Conservation (phyloP, 2,329 filamentous ascomycete genomes). For the Sarocladium oryzae region DNA sequence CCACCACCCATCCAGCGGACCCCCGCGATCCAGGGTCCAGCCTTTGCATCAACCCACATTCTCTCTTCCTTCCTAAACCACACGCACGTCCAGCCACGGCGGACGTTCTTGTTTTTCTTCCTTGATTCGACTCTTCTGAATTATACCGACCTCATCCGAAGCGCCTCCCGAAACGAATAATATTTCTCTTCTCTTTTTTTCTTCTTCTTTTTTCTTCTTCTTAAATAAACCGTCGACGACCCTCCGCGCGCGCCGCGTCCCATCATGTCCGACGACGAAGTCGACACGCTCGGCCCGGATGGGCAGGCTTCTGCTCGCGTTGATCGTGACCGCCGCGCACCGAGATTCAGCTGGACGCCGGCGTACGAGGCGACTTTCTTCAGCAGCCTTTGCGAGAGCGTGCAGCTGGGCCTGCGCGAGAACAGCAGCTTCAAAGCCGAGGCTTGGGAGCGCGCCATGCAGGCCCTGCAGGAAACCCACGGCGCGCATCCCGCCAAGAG, state of each 20-base stretch:
- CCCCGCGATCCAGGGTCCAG: conserved; percentile 5
- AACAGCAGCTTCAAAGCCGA: conserved; percentile 56
- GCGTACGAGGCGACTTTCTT: conserved; percentile 56
- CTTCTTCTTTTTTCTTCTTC: too few species aligned
- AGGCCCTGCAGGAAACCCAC: conserved; percentile 48
- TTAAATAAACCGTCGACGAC: not conserved
- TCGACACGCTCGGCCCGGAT: conserved; percentile 29
- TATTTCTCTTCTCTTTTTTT: too few species aligned
- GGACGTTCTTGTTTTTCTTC: not conserved
- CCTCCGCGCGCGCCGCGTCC: not conserved
- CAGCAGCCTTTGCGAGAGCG: conserved; percentile 52
- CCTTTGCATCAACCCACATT: not conserved
- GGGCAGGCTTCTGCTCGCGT: conserved; percentile 25
- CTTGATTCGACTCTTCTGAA: not conserved
- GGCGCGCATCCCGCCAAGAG: conserved; percentile 52
- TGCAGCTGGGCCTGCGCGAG: conserved; percentile 48
- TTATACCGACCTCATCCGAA: not conserved
- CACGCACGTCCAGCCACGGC: not conserved
- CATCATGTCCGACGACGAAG: conserved; percentile 33
- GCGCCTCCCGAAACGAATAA: too few species aligned
- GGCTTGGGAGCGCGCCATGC: conserved; percentile 52
- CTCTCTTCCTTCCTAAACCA: not conserved
- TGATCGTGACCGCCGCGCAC: conserved; percentile 36
- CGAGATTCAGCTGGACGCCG: conserved; percentile 54
- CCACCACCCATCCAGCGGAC: not conserved